These are phyloP conservation scores for Lachancea fermentati DNA, from an alignment of 805 yeast species.

Conservation along the genomic window DNA sequence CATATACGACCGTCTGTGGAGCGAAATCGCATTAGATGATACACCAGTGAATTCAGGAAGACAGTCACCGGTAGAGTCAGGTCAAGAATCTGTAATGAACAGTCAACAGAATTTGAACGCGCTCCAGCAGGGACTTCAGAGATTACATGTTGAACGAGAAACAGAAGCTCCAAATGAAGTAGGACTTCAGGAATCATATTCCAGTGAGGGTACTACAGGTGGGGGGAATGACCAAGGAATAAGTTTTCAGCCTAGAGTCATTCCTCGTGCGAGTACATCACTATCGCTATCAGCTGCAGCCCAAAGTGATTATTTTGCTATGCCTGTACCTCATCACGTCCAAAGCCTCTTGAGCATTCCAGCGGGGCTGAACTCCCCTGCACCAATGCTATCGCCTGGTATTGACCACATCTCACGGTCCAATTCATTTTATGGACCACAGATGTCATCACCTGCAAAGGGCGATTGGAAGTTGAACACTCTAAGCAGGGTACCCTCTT, in stretches of 20 bases:
- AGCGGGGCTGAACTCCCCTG: conserved; percentile 11
- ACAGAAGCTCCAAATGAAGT: conserved; percentile 2
- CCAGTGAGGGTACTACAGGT: background rate
- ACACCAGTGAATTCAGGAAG: conserved; percentile 30
- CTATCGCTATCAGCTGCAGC: conserved; percentile 11
- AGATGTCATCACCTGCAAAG: conserved; percentile 20
- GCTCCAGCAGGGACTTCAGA: conserved; percentile 26
- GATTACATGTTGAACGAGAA: conserved; percentile 17
- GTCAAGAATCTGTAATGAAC: conserved; percentile 20
- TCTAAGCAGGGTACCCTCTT: conserved; percentile 76
- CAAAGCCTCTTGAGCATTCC: conserved; percentile 35
- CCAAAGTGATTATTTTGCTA: conserved; percentile 15
- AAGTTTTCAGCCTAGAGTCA: background rate
- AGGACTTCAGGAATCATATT: background rate
- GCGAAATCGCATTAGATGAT: conserved; percentile 41
- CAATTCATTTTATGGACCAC: conserved; percentile 39
- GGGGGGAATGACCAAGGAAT: background rate
- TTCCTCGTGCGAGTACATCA: conserved; percentile 2
- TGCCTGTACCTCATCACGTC: conserved; percentile 22
- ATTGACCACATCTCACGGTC: conserved; percentile 53
- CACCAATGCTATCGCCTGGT: conserved; percentile 42
- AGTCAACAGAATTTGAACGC: conserved; percentile 27
- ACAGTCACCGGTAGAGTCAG: conserved; percentile 27
- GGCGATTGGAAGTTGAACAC: conserved; percentile 39
- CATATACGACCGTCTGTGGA: conserved; percentile 75